Evolutionary conservation across 2,329 filamentous ascomycete species (phyloP), one percentile per base, ranked within the genome.

Genomic region (Uncinocarpus reesii): DNA sequence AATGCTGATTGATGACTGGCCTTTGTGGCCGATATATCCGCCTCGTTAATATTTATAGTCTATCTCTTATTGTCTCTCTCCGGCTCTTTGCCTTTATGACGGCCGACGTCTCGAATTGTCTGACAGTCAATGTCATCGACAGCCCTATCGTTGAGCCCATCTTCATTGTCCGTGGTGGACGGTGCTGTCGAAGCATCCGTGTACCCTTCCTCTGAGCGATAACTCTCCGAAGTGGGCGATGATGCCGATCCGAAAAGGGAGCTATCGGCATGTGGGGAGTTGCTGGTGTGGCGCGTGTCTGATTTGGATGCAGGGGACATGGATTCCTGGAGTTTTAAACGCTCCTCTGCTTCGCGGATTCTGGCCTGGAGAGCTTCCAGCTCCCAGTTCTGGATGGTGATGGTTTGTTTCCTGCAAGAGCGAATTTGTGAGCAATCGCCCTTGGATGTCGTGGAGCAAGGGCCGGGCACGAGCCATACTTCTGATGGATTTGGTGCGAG

Each of bases 301-400:
- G 55, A 34, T 48, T 51, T 45, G 16, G 48, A 42, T n/a, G 21
- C 18, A 6, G 28, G 24, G 20, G 26, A 24, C 24, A 46, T 51
- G 47, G 21, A 54, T 42, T 60, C 49, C 36, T 58, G 58, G 45
- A 57, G 53, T 70, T 72, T 78, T 46, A 96, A 76, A 37, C 83
- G 83, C 57, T 84, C 77, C 68, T 95, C 89, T 68, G 92, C 87
- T 60, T 88, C 87, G 58, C 80, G 83, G 58, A 96, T 79, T 57
- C 81, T 82, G 45, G 80, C 80, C 69, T 95, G 87, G 60, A 96
- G 81, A 49, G 82, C 80, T 66, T 94, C 83, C 56, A 96, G 82
- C 67, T 95, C 86, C 54, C 80, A 78, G 48, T 78, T 79, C 63
- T 86, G 84, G 45, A 76, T 78, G 55, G 76, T 77, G 62, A 96